Conservation (phyloP, 83 land plant species). For the Larix sibirica region DNA sequence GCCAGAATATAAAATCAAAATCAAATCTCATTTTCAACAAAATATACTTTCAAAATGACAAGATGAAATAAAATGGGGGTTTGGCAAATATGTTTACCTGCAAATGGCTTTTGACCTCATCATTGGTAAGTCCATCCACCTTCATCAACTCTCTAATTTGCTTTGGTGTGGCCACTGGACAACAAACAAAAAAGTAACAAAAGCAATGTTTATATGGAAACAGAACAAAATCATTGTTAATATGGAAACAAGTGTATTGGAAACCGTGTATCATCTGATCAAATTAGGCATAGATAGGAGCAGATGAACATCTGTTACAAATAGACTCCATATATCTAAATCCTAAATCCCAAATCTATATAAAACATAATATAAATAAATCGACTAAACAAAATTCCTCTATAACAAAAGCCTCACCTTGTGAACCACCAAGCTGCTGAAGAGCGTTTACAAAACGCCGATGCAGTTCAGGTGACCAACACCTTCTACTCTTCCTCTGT, state of each 20-base stretch:
- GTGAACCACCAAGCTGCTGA: conserved; percentile 90
- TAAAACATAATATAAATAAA: too few species aligned
- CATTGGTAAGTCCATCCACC: conserved; percentile 89
- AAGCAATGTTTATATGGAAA: too few species aligned
- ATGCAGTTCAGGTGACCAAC: conserved; percentile 95
- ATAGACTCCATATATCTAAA: too few species aligned
- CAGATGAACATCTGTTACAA: too few species aligned
- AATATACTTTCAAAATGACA: background rate
- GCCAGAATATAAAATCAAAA: conserved; percentile 5
- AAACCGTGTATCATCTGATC: too few species aligned
- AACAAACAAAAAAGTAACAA: too few species aligned
- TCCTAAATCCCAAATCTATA: too few species aligned
- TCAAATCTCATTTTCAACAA: background rate
- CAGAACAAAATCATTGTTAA: too few species aligned
- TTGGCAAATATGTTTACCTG: conserved; percentile 42
- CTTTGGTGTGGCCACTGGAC: conserved; percentile 84
- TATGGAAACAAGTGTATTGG: too few species aligned
- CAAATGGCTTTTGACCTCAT: conserved; percentile 90
- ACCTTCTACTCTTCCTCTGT: conserved; percentile 76
- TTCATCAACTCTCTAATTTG: conserved; percentile 90
- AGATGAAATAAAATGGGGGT: conserved; percentile 15
- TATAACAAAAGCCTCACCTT: conserved; percentile 43
- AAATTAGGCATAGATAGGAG: too few species aligned
- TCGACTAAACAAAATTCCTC: too few species aligned
- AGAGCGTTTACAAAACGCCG: conserved; percentile 83